phyloP scores from a whole-genome alignment of 768 basidiomycete genomes.

The Pilatotrama ljubarskyi region DNA sequence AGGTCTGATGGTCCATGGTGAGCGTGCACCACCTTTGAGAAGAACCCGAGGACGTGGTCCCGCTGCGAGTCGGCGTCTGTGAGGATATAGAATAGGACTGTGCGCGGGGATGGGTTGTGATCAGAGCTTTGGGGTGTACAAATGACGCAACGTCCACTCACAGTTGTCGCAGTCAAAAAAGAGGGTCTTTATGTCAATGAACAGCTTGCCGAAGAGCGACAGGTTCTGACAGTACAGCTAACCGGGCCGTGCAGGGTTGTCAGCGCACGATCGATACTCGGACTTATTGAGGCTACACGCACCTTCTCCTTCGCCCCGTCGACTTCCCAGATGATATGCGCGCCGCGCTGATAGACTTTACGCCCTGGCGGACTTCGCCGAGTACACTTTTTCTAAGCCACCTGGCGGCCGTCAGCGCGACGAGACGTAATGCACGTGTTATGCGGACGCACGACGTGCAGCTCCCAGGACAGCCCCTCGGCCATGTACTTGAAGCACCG shows the following conservation, averaged over 20 bases:
- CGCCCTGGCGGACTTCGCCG: conserved; percentile 77
- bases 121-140: background rate
- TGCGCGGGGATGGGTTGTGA: background rate
- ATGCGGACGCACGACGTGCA: conserved; percentile 57
- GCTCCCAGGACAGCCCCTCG: conserved; percentile 67
- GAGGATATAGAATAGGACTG: conserved; percentile 90
- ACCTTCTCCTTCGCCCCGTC: conserved; percentile 89
- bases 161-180: conserved; percentile 91
- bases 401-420: conserved; percentile 20
- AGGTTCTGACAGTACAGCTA: conserved; percentile 97
- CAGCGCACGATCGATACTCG: conserved; percentile 2
- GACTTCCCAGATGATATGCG: conserved; percentile 92
- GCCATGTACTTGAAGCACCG: conserved; percentile 97
- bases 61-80: conserved; percentile 79
- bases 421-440: background rate
- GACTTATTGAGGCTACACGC: conserved; percentile 18
- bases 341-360: conserved; percentile 88
- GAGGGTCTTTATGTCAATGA: conserved; percentile 96
- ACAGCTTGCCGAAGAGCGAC: conserved; percentile 95
- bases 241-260: background rate
- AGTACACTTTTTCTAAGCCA: conserved; percentile 57
- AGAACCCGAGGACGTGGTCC: conserved; percentile 81
- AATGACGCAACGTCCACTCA: conserved; percentile 37
- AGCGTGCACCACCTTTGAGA: conserved; percentile 54
- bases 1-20: background rate